Evolutionary conservation across 179 eudicot genomes (phyloP).

Genomic region (Kewa caespitosa): DNA sequence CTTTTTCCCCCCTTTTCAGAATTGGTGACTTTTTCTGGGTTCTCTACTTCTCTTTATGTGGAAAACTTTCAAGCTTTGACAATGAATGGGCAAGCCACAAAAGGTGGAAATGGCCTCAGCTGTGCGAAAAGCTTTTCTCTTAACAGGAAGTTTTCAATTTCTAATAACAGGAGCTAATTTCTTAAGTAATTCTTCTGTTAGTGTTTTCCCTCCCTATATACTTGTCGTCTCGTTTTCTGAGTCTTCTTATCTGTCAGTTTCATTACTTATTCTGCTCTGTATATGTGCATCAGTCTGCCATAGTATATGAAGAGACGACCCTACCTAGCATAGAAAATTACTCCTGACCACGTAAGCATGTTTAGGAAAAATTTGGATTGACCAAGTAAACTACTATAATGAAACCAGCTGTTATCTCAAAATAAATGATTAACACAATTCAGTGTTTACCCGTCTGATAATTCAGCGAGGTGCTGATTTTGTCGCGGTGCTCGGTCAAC

Average conservation of each 20-base stretch:
- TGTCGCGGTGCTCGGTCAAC: slow-evolving; percentile 40
- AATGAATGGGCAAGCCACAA: no score
- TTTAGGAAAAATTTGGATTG: no score
- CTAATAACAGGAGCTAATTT: not conserved
- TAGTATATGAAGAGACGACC: not conserved
- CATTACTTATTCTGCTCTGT: not conserved
- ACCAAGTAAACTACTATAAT: not conserved
- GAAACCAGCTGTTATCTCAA: not conserved
- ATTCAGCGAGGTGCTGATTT: slow-evolving; percentile 43
- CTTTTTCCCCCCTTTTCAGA: not conserved
- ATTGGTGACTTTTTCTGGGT: no score
- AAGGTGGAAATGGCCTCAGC: no score
- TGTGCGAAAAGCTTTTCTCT: no score
- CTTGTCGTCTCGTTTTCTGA: no score
- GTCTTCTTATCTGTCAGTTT: slow-evolving; percentile 11
- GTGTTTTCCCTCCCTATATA: not conserved
- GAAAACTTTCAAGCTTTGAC: no score
- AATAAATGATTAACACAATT: not conserved
- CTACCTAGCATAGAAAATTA: not conserved
- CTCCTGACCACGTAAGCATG: no score
- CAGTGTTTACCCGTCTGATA: slow-evolving; percentile 53
- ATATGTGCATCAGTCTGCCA: not conserved
- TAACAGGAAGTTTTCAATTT: no score
- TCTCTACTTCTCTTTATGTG: no score
- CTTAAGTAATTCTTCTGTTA: not conserved